Conservation (phyloP, 2,329 filamentous ascomycete species). For the Aureobasidium lini region DNA sequence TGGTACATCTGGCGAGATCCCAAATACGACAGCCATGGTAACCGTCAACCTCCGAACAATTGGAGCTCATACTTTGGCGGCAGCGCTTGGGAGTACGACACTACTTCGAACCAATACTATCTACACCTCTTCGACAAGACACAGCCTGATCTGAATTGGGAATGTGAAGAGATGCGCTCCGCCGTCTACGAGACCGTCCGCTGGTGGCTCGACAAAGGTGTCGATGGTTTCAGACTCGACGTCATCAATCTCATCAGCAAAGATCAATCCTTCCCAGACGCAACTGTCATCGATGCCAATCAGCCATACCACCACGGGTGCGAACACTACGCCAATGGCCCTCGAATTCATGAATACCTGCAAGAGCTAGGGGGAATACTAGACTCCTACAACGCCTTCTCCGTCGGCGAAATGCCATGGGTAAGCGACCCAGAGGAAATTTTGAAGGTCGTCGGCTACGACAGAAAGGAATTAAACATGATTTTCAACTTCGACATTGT, state of each 20-base stretch:
- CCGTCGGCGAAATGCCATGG: constrained; percentile 43
- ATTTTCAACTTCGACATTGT: constrained; percentile 63
- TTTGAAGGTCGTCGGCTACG: constrained; percentile 42
- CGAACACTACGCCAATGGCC: constrained; percentile 20
- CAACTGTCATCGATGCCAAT: background rate
- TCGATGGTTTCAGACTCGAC: constrained; percentile 34
- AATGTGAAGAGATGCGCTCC: constrained; percentile 56
- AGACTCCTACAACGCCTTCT: constrained; percentile 40
- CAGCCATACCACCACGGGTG: constrained; percentile 10
- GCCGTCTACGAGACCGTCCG: constrained; percentile 57
- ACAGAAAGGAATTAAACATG: constrained; percentile 52
- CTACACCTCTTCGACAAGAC: constrained; percentile 61
- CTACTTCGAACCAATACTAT: constrained; percentile 63
- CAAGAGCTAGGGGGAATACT: constrained; percentile 37
- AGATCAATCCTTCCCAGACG: constrained; percentile 14
- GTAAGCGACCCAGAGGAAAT: constrained; percentile 41
- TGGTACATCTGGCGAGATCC: constrained; percentile 57
- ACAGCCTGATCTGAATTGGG: constrained; percentile 78
- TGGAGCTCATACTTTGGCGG: constrained; percentile 54
- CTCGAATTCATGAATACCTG: constrained; percentile 39
- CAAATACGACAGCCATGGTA: constrained; percentile 39
- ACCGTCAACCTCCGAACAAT: constrained; percentile 63
- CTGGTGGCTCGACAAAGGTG: constrained; percentile 68
- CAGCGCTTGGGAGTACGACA: constrained; percentile 61
- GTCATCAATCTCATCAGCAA: constrained; percentile 15